Percentiles rank a stretch among this genome's conserved stretches.
phyloP scores from a whole-genome alignment of 495 filamentous ascomycete genomes.

The Podospora sp. region DNA sequence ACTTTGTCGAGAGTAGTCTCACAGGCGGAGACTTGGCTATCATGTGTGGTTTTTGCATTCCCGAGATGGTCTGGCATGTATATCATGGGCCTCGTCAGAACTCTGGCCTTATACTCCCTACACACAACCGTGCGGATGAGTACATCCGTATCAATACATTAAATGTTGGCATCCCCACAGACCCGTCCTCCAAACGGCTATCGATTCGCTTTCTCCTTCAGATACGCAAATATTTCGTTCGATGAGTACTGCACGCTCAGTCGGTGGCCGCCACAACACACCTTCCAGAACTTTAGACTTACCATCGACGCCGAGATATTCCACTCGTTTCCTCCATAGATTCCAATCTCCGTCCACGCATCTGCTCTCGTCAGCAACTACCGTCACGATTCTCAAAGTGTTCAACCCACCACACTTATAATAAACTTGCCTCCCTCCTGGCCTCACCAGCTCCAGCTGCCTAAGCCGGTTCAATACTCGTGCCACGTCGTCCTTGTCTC shows the following conservation, averaged over 20 bases:
- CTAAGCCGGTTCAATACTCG: constrained; percentile 64
- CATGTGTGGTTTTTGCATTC: no score
- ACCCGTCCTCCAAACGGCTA: neutral
- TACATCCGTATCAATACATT: no score
- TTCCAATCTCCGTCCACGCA: constrained; percentile 72
- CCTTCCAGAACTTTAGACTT: neutral
- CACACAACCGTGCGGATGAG: neutral
- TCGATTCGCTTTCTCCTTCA: constrained; percentile 14
- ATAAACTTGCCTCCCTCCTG: constrained; percentile 58
- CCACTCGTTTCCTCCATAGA: constrained; percentile 68
- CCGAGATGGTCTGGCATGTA: no score
- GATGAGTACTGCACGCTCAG: constrained; percentile 44
- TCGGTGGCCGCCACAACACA: constrained; percentile 3
- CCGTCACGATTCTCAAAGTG: neutral
- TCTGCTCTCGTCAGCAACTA: constrained; percentile 46
- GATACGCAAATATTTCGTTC: constrained; percentile 37
- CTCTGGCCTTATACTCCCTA: no score
- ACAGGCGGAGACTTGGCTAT: no score
- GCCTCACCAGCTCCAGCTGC: constrained; percentile 59
- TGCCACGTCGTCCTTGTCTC: constrained; percentile 66
- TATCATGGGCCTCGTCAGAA: no score
- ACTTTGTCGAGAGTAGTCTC: no score
- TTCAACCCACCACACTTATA: constrained; percentile 67
- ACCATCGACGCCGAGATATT: constrained; percentile 62
- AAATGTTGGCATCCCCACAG: neutral